Base-by-base conservation (phyloP, 2,329 filamentous ascomycete genomes). In the Helotiales sp. region DNA sequence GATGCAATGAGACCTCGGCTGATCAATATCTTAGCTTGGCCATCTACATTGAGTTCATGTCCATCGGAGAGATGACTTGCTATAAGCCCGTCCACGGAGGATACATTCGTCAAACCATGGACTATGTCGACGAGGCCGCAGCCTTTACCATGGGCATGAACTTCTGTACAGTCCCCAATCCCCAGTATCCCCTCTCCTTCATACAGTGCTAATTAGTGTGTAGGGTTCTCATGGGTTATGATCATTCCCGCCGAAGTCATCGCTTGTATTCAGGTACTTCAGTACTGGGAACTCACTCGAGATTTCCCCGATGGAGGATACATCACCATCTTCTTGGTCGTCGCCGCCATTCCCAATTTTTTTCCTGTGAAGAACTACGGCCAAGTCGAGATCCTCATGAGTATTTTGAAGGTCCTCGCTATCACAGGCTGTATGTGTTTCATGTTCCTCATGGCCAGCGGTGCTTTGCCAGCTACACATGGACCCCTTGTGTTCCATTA, bases 351-450 rank as follows among this genome's bases (percentile, higher is more conserved):
- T 10, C 81, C 82, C 62, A 79, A 82, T 22, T 53, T 83, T 53
- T 82, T 83, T 55, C 79, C 81, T n/a, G 80, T 84, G 12, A 70
- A 75, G 12, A 77, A 79, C 17, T 83, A 81, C 52, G 80, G 74
- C 60, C 81, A 79, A 69, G 79, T 84, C 55, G 83, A 86, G 65
- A 85, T 84, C 62, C 58, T 80, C 76, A 85, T 29, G 77, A 76
- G 61, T 72, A 79, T 59, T 75, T 84, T 68, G 85, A 86, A 71
- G 76, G 85, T 64, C 63, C 71, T 8, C 79, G 57, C 84, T 22
- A 81, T 83, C 61, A 71, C 79, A 5, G 84, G 83, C 4, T 86
- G 86, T 68, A 86, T 87, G 70, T 77, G 87, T 64, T 72, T 86
- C 40, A 82, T 80, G 54, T 82, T 85, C 59, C 69, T 84, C 54